Evolutionary conservation across 2,329 filamentous ascomycete genomes (phyloP), one percentile per base, ranked within the genome.

Genomic region (Zelopaecilomyces penicillatus): DNA sequence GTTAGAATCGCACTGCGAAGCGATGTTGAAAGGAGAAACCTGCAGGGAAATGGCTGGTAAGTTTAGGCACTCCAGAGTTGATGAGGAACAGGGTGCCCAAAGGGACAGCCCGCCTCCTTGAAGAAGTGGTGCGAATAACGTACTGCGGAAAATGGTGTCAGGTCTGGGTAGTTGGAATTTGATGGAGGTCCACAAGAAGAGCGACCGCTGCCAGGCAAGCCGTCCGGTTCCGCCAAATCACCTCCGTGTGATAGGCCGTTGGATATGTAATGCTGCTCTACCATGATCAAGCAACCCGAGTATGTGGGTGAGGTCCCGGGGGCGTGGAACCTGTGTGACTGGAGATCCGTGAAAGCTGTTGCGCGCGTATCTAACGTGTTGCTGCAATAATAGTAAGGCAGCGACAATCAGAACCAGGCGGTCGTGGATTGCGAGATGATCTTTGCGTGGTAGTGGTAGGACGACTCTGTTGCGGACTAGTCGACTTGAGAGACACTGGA

Each of bases 1-100:
- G 37, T 62, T 64, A 33, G 66, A 57, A 50, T 74, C 71, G 59
- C 64, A 68, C 49, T 62, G 54, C 55, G 56, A 43, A 52, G 58
- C 49, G 54, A 62, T 53, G 48, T 47, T 56, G 52, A 64, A 65
- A n/a, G 64, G 52, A 6, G 59, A 56, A 29, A 56, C 53, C 56
- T 61, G 45, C 5, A 30, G 39, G 37, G 26, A 26, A 7, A 11
- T 28, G 33, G 44, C 47, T 37, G 39, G 37, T 35, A 39, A 45
- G 45, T 31, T 31, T 34, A 33, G 31, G 38, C 10, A 12, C 5
- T 27, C 37, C n/a, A 43, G n/a, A 33, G 12, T 39, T 11, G 19
- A 6, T 33, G 33, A 43, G 35, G 37, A 27, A 40, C 26, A 42
- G 30, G 8, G 37, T 29, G 36, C 8, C 12, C 31, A 36, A 34